phyloP scores from a whole-genome alignment of 176 grass and related monocot species.

The Tillandsia leiboldiana region DNA sequence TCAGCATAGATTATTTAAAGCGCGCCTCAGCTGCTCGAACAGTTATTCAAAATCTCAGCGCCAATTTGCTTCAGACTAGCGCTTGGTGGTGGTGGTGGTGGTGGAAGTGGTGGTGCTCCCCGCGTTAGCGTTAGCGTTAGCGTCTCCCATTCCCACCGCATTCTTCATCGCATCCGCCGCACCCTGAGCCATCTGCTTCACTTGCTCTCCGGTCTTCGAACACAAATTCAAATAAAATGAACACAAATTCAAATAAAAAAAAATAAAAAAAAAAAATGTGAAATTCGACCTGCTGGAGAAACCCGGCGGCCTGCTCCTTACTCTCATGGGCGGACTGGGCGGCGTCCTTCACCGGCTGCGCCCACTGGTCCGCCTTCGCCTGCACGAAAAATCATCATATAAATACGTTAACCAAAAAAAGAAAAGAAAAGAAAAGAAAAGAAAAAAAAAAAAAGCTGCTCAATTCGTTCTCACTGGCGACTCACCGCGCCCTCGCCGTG shows the following conservation, averaged over 20 bases:
- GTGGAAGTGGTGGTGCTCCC: conserved; percentile 6
- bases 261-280: no score
- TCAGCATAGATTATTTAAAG: no score
- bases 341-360: conserved; percentile 12
- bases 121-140: not conserved
- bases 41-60: not conserved
- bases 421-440: not conserved
- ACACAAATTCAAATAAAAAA: no score
- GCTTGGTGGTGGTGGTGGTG: not conserved
- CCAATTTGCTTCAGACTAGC: not conserved
- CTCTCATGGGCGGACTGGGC: conserved; percentile 21
- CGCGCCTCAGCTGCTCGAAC: not conserved
- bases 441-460: not conserved
- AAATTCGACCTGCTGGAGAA: not conserved
- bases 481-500: conserved; percentile 17
- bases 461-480: not conserved
- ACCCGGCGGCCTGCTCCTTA: not conserved
- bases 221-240: not conserved
- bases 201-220: conserved; percentile 15
- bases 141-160: not conserved
- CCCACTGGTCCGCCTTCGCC: conserved; percentile 15
- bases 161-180: conserved; percentile 29
- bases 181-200: conserved; percentile 13
- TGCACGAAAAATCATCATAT: conserved; percentile 2
- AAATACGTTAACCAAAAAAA: not conserved